Percentiles rank a stretch among this genome's conserved stretches.
phyloP scores from a whole-genome alignment of 2,329 filamentous ascomycete genomes.

The Trichoderma sp. region DNA sequence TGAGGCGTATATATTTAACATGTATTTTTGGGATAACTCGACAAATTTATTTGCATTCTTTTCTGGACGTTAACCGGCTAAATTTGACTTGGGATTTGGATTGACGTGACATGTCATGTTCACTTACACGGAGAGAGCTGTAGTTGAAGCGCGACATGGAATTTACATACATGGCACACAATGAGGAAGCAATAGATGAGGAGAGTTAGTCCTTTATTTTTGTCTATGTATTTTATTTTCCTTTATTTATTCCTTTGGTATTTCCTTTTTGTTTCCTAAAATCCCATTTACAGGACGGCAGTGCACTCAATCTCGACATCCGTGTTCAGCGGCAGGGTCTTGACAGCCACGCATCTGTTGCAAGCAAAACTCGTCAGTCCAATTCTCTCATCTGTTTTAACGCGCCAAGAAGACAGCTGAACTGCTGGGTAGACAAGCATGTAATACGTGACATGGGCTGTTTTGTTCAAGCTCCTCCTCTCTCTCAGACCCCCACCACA shows the following conservation, averaged over 20 bases:
- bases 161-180: neutral
- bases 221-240: neutral
- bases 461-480: neutral
- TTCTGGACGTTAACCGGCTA: neutral
- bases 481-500: neutral
- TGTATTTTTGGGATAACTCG: neutral
- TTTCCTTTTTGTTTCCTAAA: neutral
- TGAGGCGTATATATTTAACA: neutral
- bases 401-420: neutral
- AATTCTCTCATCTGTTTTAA: neutral
- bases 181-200: neutral
- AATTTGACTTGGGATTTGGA: neutral
- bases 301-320: slow-evolving; percentile 41
- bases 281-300: slow-evolving; percentile 30
- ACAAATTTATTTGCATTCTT: neutral
- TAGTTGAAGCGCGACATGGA: neutral
- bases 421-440: neutral
- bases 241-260: neutral
- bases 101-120: neutral
- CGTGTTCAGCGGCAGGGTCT: slow-evolving; percentile 37
- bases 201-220: neutral
- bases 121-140: neutral
- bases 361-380: neutral
- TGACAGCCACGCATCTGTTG: slow-evolving; percentile 39
- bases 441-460: neutral